Conservation (phyloP, 306 rosid genomes). For the Cotoneaster glaucophyllus region DNA sequence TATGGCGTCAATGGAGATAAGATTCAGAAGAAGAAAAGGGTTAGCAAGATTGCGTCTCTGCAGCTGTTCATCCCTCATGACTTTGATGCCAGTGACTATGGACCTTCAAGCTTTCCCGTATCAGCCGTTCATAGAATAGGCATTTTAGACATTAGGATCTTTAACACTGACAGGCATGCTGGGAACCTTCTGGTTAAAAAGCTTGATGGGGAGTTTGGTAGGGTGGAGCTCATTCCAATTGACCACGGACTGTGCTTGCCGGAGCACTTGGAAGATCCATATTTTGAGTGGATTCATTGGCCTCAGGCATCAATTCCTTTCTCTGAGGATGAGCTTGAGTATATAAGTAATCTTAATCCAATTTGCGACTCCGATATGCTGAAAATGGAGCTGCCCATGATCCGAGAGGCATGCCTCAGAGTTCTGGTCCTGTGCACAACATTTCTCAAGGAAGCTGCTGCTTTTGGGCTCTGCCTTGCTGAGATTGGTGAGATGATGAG, state of each 20-base stretch:
- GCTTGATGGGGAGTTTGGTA: slow-evolving; percentile 51
- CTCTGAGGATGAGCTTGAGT: slow-evolving; percentile 57
- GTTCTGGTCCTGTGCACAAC: slow-evolving; percentile 61
- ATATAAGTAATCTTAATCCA: slow-evolving; percentile 53
- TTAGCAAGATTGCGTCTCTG: slow-evolving; percentile 69
- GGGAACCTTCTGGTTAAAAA: slow-evolving; percentile 74
- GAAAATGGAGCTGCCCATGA: slow-evolving; percentile 69
- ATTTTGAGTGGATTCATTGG: slow-evolving; percentile 85
- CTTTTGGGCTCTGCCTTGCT: slow-evolving; percentile 66
- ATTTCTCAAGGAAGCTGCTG: slow-evolving; percentile 71
- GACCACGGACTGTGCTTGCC: slow-evolving; percentile 80
- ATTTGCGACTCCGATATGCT: slow-evolving; percentile 63
- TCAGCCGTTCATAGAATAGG: slow-evolving; percentile 67
- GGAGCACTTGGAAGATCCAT: slow-evolving; percentile 70
- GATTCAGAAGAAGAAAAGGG: slow-evolving; percentile 33
- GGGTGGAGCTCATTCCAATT: slow-evolving; percentile 65
- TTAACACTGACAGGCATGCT: slow-evolving; percentile 74
- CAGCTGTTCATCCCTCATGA: slow-evolving; percentile 68
- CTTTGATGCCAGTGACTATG: slow-evolving; percentile 71
- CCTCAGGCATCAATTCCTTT: slow-evolving; percentile 79
- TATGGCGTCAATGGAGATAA: slow-evolving; percentile 48
- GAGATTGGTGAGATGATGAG: slow-evolving; percentile 87
- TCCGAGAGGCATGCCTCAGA: slow-evolving; percentile 73
- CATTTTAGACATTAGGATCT: slow-evolving; percentile 56
- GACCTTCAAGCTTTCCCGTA: slow-evolving; percentile 68